Base-by-base conservation (phyloP, 2,329 filamentous ascomycete species). In the Diaporthe sp. region DNA sequence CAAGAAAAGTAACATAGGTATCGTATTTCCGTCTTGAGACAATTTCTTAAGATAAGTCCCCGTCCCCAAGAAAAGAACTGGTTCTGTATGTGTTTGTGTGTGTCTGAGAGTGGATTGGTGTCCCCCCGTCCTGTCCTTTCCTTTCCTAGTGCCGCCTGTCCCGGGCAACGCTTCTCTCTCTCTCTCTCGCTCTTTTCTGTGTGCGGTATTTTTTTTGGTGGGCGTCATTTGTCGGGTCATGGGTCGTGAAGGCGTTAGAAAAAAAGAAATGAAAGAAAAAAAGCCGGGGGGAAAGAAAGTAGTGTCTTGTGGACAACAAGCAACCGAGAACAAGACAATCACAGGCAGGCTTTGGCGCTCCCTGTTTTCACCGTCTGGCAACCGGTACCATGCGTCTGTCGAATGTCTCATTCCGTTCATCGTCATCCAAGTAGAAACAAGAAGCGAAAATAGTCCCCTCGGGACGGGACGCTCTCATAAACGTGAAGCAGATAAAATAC, bases 11-110 rank as follows among this genome's bases (percentile, higher is more conserved):
- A 67, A 51, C 44, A 51, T 51, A 67, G 65, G 65, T 60, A 61
- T 71, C 53, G 44, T 71, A 63, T 71, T 72, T 65, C 73, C 73
- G 73, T 75, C 73, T 75, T 75, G 73, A 75, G 67, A 75, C 73
- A 75, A 75, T 75, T 67, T 75, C 73, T 75, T 75, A 72, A 65
- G 55, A 71, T 55, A 75, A 71, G n/a, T 72, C 55, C 73, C 47
- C 51, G 10, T 37, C 20, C 44, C 63, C 44, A 51, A 51, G 44
- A 67, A 67, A 37, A 47, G 6, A 37, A 51, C 17, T 37, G 44
- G 28, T 67, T 72, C 49, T 61, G 44, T 47, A 49, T 63, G 57
- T 72, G 28, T 42, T 31, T 20, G 28, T 28, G 4, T 60, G 31
- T 67, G 17, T 39, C 12, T 58, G 49, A 17, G 61, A 13, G 25